Conservation (phyloP, 1,284 basidiomycete species). For the Ceraceosorus bombacis region DNA sequence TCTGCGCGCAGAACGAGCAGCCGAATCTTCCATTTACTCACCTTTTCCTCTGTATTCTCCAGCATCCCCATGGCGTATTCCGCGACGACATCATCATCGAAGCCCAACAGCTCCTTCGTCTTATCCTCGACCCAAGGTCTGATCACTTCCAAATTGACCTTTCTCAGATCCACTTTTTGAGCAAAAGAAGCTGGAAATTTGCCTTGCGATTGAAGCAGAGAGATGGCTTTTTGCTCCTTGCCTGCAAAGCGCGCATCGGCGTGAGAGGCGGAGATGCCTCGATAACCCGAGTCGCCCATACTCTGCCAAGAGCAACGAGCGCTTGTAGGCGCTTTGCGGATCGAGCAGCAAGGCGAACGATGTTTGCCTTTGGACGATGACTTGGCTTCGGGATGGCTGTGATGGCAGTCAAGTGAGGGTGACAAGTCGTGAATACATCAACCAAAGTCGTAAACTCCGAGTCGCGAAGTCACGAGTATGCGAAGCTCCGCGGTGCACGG, state of each 20-base stretch:
- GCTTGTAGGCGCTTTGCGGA: too few relatives aligned
- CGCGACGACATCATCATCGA: constrained; percentile 93
- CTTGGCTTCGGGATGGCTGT: too few relatives aligned
- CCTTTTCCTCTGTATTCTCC: constrained; percentile 75
- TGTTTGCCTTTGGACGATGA: too few relatives aligned
- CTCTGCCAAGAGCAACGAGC: background rate
- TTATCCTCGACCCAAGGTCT: constrained; percentile 85
- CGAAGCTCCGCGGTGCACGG: too few relatives aligned
- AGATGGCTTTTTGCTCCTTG: constrained; percentile 83
- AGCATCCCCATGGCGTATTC: constrained; percentile 90
- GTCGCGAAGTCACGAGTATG: too few relatives aligned
- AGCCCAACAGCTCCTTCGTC: constrained; percentile 76
- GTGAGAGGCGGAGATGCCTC: constrained; percentile 34
- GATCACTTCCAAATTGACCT: constrained; percentile 74
- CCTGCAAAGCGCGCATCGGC: constrained; percentile 68
- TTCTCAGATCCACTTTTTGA: constrained; percentile 78
- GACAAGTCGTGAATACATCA: too few relatives aligned
- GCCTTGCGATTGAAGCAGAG: constrained; percentile 78
- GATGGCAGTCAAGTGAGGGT: too few relatives aligned
- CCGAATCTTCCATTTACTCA: constrained; percentile 50
- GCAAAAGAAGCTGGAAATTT: constrained; percentile 70
- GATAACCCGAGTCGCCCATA: constrained; percentile 8
- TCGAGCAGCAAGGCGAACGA: too few relatives aligned
- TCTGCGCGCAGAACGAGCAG: too few relatives aligned
- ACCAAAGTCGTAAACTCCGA: too few relatives aligned